phyloP scores from a whole-genome alignment of 441 rosid genomes.

The Isatis lusitanica region DNA sequence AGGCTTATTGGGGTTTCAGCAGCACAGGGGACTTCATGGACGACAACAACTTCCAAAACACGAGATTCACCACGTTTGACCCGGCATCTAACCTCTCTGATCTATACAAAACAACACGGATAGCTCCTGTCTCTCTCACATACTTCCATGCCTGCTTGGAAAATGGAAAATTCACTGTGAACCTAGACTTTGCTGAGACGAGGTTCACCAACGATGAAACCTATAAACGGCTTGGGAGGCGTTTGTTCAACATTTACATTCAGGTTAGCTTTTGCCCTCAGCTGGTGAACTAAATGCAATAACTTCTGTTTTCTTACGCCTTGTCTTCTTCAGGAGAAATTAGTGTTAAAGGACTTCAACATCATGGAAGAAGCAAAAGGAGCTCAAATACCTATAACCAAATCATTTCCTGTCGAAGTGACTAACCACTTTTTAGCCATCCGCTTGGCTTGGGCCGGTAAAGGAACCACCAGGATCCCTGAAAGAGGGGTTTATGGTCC shows the following conservation, averaged over 20 bases:
- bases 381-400: constrained; percentile 43
- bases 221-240: constrained; percentile 58
- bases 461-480: constrained; percentile 73
- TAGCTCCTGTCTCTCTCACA: constrained; percentile 61
- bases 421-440: constrained; percentile 52
- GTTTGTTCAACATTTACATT: constrained; percentile 58
- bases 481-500: constrained; percentile 68
- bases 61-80: constrained; percentile 40
- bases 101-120: constrained; percentile 52
- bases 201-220: constrained; percentile 47
- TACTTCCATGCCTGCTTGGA: constrained; percentile 63
- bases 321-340: constrained; percentile 43
- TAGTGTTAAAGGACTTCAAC: constrained; percentile 49
- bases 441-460: constrained; percentile 67
- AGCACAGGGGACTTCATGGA: constrained; percentile 86
- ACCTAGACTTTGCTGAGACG: constrained; percentile 61
- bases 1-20: constrained; percentile 69
- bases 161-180: constrained; percentile 52
- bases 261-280: constrained; percentile 47
- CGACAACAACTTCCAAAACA: constrained; percentile 65
- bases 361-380: constrained; percentile 52
- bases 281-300: constrained; percentile 2
- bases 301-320: neutral
- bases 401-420: constrained; percentile 39
- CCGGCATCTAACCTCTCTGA: constrained; percentile 39